A percentile compares a stretch with the other conserved stretches of the same genome.
phyloP scores from a whole-genome alignment of 1,284 basidiomycete genomes.

The Tranzscheliella williamsii region DNA sequence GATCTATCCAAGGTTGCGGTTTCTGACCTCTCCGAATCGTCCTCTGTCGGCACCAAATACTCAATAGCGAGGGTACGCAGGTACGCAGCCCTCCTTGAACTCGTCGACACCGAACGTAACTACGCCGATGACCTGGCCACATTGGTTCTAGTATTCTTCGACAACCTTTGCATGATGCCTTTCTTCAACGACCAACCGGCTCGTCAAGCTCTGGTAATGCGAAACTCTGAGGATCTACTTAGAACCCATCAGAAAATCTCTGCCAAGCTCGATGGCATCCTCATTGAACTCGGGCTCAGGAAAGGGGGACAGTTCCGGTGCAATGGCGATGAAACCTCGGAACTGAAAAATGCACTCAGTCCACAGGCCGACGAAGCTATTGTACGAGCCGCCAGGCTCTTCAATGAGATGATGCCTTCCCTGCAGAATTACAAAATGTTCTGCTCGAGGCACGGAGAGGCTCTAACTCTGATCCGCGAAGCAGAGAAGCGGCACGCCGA shows the following conservation, averaged over 20 bases:
- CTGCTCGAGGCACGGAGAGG: constrained; percentile 57
- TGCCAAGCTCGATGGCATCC: constrained; percentile 39
- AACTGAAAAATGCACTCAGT: constrained; percentile 35
- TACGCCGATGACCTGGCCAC: constrained; percentile 56
- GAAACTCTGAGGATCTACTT: constrained; percentile 52
- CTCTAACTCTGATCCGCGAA: constrained; percentile 51
- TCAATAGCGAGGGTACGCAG: constrained; percentile 31
- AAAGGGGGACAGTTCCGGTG: constrained; percentile 6
- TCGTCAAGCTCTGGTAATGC: constrained; percentile 45
- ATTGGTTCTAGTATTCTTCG: constrained; percentile 55
- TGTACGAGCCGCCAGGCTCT: constrained; percentile 27
- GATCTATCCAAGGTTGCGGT: constrained; percentile 4
- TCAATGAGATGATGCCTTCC: constrained; percentile 39
- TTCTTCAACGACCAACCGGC: constrained; percentile 51
- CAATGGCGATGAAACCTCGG: constrained; percentile 15
- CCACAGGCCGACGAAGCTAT: constrained; percentile 43
- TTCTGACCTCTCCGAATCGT: constrained; percentile 1
- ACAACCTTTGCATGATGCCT: constrained; percentile 49
- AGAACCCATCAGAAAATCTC: constrained; percentile 47
- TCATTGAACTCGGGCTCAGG: constrained; percentile 38
- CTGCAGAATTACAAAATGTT: constrained; percentile 51
- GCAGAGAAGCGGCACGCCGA: constrained; percentile 54
- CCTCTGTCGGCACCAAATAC: constrained; percentile 12
- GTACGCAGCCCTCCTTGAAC: constrained; percentile 52
- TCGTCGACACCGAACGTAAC: constrained; percentile 56